These are phyloP conservation scores for Thalassiosira exigua DNA, from an alignment of 352 stramenopile genomes.

Conservation along the genomic window DNA sequence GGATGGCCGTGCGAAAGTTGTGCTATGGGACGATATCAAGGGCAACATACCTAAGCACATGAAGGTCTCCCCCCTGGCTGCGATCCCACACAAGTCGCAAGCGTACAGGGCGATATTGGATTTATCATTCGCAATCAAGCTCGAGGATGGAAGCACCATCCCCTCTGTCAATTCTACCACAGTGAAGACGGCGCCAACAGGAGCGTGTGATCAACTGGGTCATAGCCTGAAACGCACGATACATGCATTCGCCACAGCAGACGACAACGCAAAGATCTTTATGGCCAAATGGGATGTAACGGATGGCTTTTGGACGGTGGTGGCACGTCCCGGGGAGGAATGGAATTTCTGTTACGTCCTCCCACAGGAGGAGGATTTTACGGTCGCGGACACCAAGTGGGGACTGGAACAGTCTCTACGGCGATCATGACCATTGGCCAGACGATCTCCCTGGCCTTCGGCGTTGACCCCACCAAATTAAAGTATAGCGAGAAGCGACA, in stretches of 20 bases:
- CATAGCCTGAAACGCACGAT: slow-evolving; percentile 12
- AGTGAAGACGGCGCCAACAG: neutral
- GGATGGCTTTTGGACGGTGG: slow-evolving; percentile 23
- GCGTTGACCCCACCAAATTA: slow-evolving; percentile 14
- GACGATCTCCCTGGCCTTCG: neutral
- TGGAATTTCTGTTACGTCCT: slow-evolving; percentile 33
- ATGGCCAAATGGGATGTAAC: slow-evolving; percentile 27
- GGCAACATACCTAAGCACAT: slow-evolving; percentile 6
- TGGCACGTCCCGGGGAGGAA: neutral
- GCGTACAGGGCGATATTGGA: slow-evolving; percentile 20
- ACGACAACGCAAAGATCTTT: slow-evolving; percentile 18
- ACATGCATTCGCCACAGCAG: slow-evolving; percentile 16
- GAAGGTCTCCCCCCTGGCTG: slow-evolving; percentile 23
- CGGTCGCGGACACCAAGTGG: slow-evolving; percentile 1
- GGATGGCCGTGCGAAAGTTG: slow-evolving; percentile 1
- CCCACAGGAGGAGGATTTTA: slow-evolving; percentile 22
- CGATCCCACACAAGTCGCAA: slow-evolving; percentile 20
- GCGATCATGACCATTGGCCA: slow-evolving; percentile 28
- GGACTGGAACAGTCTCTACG: neutral
- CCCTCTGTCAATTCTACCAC: slow-evolving; percentile 25
- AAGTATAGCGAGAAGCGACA: neutral
- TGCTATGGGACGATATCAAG: slow-evolving; percentile 30
- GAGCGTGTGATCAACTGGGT: slow-evolving; percentile 21
- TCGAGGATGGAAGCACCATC: slow-evolving; percentile 3
- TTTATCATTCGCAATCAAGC: slow-evolving; percentile 12